Base-by-base conservation (phyloP, 495 filamentous ascomycete genomes). In the Friedmanniomyces simplex region DNA sequence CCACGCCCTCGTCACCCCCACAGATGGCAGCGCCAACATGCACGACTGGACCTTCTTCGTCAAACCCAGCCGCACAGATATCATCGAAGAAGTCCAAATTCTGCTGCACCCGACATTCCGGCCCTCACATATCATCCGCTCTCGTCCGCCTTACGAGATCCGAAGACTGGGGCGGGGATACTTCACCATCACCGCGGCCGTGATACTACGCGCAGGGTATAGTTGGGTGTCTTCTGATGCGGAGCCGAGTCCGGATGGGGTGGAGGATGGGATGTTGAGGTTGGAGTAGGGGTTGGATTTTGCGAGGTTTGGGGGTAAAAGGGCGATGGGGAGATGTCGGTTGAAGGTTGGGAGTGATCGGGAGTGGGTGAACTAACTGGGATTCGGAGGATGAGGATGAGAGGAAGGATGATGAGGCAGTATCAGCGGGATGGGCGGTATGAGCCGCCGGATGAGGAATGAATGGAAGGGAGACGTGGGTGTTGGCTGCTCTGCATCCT, bases 21-120 rank as follows among this genome's bases (percentile, higher is more conserved):
- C 18, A 1, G 57, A 52, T 26, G 41, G 22, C 32, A 26, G 37
- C 20, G 28, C 36, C 16, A 68, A 68, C 43, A 36, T 32, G 18
- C 66, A 68, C 50, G 37, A 59, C 10, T 68, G 66, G 66, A 68
- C 64, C 1, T 68, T 66, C 51, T 68, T 68, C 55, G 50, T 68
- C 11, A 1, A 56, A 14, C 57, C 55, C 2, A 60, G 52, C 24
- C 46, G 61, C 13, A 57, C 57, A 11, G 61, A 68, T 13, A 56
- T 68, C 54, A 49, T 68, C 2, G 56, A 66, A 34, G 58, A 66
- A 39, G 59, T 68, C 0, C 52, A 57, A 11, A 62, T 68, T 22
- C 26, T 60, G 26, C 61, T 66, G 21, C 66, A 68, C 50, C 64
- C 64, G 18, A 66, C 66, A 1, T 68, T 68, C 48, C 51, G 54